Evolutionary conservation across 768 basidiomycete species (phyloP).

Genomic region (Rhizopogon vulgaris): DNA sequence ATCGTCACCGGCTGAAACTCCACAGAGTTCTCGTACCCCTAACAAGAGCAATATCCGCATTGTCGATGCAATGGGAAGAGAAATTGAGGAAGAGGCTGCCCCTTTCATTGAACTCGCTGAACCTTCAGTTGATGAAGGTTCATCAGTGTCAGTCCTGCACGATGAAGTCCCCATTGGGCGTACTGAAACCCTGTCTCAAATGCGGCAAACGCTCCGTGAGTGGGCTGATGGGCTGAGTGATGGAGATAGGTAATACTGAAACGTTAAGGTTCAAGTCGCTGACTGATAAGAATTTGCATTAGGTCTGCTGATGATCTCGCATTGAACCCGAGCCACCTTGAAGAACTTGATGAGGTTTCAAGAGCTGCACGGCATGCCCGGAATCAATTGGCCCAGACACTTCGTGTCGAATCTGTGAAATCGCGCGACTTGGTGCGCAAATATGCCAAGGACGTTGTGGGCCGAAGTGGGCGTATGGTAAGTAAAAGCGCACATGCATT

Average conservation of each 20-base stretch:
- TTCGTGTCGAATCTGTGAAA: conserved; percentile 33
- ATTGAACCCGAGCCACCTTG: conserved; percentile 39
- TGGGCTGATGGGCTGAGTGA: conserved; percentile 52
- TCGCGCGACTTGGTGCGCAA: conserved; percentile 30
- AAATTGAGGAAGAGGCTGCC: conserved; percentile 34
- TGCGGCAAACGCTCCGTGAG: conserved; percentile 53
- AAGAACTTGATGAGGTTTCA: conserved; percentile 49
- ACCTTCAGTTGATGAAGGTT: conserved; percentile 14
- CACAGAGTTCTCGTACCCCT: conserved; percentile 14
- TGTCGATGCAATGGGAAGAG: conserved; percentile 65
- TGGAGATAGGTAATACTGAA: conserved; percentile 46
- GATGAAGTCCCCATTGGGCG: conserved; percentile 26
- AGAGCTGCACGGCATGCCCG: conserved; percentile 45
- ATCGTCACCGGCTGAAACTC: conserved; percentile 7
- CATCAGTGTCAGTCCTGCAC: conserved; percentile 15
- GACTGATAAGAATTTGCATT: not conserved
- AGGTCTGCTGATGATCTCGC: conserved; percentile 34
- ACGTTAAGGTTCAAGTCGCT: not conserved
- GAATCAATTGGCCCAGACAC: conserved; percentile 34
- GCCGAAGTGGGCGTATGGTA: conserved; percentile 33
- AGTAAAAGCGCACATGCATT: conserved; percentile 10
- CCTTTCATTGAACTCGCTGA: conserved; percentile 12
- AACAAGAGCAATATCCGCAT: conserved; percentile 46
- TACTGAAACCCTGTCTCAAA: conserved; percentile 48
- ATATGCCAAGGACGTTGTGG: conserved; percentile 31